Evolutionary conservation across 2,329 filamentous ascomycete species (phyloP).

Genomic region (Pleurostoma richardsiae): DNA sequence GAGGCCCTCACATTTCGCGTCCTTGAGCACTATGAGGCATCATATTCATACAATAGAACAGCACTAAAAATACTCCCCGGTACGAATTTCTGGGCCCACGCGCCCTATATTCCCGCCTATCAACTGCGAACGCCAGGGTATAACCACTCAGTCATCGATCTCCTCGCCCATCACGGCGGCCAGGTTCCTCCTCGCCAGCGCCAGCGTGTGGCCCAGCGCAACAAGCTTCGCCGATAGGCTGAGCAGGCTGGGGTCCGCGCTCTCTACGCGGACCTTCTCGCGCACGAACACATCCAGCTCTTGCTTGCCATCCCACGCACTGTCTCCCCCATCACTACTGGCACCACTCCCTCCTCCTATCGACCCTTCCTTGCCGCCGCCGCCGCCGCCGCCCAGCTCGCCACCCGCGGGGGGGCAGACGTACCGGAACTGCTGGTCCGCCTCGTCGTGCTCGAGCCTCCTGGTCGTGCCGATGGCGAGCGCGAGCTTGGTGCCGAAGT

Average conservation of each 20-base stretch:
- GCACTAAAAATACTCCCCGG: slow-evolving; percentile 6
- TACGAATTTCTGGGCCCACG: too few relatives aligned
- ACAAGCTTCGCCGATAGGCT: slow-evolving; percentile 78
- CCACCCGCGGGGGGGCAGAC: slow-evolving; percentile 5
- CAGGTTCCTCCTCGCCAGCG: slow-evolving; percentile 65
- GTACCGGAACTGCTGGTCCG: slow-evolving; percentile 69
- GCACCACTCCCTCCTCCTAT: slow-evolving; percentile 1
- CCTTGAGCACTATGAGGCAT: too few relatives aligned
- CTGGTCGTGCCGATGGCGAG: slow-evolving; percentile 62
- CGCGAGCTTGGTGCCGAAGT: slow-evolving; percentile 62
- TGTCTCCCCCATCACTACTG: slow-evolving; percentile 13
- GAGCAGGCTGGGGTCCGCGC: slow-evolving; percentile 80
- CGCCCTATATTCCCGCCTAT: too few relatives aligned
- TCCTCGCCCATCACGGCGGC: slow-evolving; percentile 70
- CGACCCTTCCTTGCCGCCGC: slow-evolving; percentile 4
- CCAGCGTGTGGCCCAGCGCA: slow-evolving; percentile 69
- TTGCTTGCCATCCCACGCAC: slow-evolving; percentile 22
- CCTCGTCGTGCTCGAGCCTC: slow-evolving; percentile 72
- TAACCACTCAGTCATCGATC: slow-evolving; percentile 23
- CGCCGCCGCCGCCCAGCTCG: slow-evolving; percentile 4
- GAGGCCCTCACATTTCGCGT: too few relatives aligned
- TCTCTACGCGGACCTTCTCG: slow-evolving; percentile 87
- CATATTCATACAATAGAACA: slow-evolving; percentile 4
- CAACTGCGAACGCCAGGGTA: slow-evolving; percentile 12
- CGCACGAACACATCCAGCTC: slow-evolving; percentile 74